Evolutionary conservation across 371 early-diverging fungal genomes (phyloP), one percentile per base, ranked within the genome.

Genomic region (Mycotypha africana): DNA sequence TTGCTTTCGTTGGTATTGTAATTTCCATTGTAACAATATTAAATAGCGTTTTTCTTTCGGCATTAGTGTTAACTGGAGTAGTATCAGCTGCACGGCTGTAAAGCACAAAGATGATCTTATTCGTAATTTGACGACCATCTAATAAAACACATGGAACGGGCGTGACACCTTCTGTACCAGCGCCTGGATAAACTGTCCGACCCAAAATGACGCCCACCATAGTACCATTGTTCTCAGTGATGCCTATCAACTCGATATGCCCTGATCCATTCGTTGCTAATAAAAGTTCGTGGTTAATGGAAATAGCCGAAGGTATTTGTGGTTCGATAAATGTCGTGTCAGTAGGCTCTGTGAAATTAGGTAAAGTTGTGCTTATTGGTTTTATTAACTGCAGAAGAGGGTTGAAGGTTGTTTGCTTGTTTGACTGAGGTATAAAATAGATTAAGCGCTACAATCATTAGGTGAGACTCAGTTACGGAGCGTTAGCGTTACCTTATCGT

Each of bases 21-120:
- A 77, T 28, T 40, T 75, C 64, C 7, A 79, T 16, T 0, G 68
- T 67, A 6, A 67, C 59, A 14, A 79, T 65, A 38, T 75, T 67
- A 28, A 73, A 79, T 26, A 49, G 45, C 11, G 58, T 52, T 17
- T 33, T n/a, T 4, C n/a, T 34, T 17, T 63, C 44, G 2, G 72
- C 49, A 0, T n/a, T 33, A 6, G 58, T 49, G n/a, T n/a, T n/a
- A n/a, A n/a, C n/a, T n/a, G n/a, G n/a, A n/a, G n/a, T n/a, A n/a
- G n/a, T n/a, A n/a, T n/a, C n/a, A n/a, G n/a, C n/a, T 17, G 58
- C 47, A 14, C 65, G 64, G 28, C 68, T 68, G 46, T 69, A 70
- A 2, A 54, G 56, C 11, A 73, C 64, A 16, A 74, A 15, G 6
- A 50, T 30, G 8, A 69, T 49, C 28, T 51, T 53, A 20, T 45